A percentile compares a stretch with the other conserved stretches of the same genome.
These are phyloP conservation scores for Fusarium heterosporum DNA, from an alignment of 2,329 filamentous ascomycete species.

Conservation along the genomic window DNA sequence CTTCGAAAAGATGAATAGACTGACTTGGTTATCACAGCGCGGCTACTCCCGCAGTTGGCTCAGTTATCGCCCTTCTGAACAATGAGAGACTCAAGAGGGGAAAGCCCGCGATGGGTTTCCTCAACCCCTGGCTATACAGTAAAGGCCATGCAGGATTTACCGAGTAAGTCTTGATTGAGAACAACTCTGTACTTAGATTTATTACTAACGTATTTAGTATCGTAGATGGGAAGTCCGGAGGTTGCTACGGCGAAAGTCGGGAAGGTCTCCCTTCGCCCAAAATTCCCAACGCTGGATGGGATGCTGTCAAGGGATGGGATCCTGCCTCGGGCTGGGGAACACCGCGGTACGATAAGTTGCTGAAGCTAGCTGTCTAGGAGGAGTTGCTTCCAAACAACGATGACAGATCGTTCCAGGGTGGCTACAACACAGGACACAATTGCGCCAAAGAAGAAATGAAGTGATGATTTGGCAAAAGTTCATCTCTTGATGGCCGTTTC, in stretches of 20 bases:
- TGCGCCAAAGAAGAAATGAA: background rate
- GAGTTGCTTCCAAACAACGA: background rate
- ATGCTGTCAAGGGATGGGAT: conserved; percentile 52
- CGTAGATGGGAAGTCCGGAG: conserved; percentile 50
- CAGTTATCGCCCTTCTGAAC: conserved; percentile 73
- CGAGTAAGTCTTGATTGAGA: conserved; percentile 48
- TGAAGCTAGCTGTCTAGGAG: conserved; percentile 30
- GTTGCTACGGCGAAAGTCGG: conserved; percentile 49
- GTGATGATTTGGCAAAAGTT: no score
- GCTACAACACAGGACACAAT: background rate
- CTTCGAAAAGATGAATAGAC: accelerated
- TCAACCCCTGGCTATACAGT: conserved; percentile 71
- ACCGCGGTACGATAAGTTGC: conserved; percentile 56
- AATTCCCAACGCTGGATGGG: conserved; percentile 47
- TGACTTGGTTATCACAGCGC: conserved; percentile 54
- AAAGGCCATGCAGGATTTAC: conserved; percentile 49
- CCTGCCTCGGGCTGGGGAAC: conserved; percentile 59
- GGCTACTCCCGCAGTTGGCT: conserved; percentile 71
- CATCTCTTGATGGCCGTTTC: background rate
- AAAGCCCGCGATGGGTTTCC: conserved; percentile 65
- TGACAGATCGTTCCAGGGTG: background rate
- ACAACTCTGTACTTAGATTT: background rate
- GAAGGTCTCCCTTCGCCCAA: conserved; percentile 44
- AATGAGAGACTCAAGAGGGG: conserved; percentile 68
- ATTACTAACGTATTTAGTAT: conserved; percentile 45